A percentile compares a stretch with the other conserved stretches of the same genome.
These are phyloP conservation scores for Ambrosia trifida DNA, from an alignment of 129 eudicot species.

Conservation along the genomic window DNA sequence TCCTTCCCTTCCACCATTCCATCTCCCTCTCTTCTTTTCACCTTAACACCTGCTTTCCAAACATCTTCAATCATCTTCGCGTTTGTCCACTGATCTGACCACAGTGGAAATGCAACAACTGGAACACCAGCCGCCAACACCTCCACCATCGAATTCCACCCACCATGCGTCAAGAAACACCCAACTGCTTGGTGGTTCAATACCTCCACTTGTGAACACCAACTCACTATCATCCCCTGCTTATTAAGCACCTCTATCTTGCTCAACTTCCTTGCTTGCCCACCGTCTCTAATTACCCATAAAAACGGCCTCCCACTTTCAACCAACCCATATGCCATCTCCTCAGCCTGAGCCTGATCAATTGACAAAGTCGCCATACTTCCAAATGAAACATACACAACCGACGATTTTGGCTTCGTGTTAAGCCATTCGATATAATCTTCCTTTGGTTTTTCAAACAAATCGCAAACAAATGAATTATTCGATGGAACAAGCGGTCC, in stretches of 20 bases:
- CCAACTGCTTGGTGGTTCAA: constrained; percentile 47
- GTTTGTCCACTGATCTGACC: constrained; percentile 56
- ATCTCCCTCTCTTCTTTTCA: constrained; percentile 35
- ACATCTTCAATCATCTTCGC: constrained; percentile 60
- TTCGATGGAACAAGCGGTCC: constrained; percentile 26
- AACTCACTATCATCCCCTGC: constrained; percentile 46
- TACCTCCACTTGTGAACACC: constrained; percentile 56
- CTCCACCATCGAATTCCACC: constrained; percentile 69
- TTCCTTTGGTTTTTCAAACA: neutral
- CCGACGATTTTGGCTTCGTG: constrained; percentile 42
- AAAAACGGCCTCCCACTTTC: constrained; percentile 35
- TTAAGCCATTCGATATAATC: constrained; percentile 40
- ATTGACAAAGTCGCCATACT: constrained; percentile 47
- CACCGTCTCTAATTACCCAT: constrained; percentile 51
- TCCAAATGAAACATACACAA: constrained; percentile 56
- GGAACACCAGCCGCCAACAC: constrained; percentile 58
- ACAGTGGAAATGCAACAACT: constrained; percentile 58
- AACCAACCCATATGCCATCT: constrained; percentile 44
- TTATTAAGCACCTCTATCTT: constrained; percentile 1
- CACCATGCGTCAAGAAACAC: constrained; percentile 60
- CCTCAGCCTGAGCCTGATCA: constrained; percentile 39
- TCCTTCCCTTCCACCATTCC: constrained; percentile 15
- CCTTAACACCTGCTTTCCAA: constrained; percentile 57
- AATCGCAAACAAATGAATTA: neutral
- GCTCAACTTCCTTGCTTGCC: constrained; percentile 40